Percentiles rank a stretch among this genome's conserved stretches.
These are phyloP conservation scores for Dendrocalamus latiflorus DNA, from an alignment of 202 grass and related monocot genomes.

Conservation along the genomic window DNA sequence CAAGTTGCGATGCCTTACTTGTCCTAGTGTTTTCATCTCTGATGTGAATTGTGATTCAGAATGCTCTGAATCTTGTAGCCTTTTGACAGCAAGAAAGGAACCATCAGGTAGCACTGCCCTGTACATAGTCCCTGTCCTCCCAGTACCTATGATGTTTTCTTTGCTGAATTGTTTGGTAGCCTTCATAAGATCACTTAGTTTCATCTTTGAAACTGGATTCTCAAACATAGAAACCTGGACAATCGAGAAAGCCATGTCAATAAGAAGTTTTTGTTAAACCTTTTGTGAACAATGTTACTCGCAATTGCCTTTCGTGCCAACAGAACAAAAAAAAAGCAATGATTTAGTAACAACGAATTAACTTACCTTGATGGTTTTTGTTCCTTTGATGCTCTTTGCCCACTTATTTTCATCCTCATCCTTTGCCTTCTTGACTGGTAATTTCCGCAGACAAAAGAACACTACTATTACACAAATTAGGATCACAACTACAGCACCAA, in stretches of 20 bases:
- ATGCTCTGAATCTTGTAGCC: conserved; percentile 79
- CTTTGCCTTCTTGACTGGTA: conserved; percentile 64
- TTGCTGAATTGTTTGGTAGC: conserved; percentile 76
- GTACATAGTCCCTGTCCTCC: conserved; percentile 86
- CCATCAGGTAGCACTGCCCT: conserved; percentile 72
- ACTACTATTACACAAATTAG: conserved; percentile 41
- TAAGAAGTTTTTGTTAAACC: neutral
- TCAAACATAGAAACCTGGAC: conserved; percentile 82
- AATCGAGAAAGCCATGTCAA: conserved; percentile 13
- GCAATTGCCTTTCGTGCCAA: neutral
- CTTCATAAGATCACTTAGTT: conserved; percentile 88
- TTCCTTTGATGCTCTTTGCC: too few species aligned
- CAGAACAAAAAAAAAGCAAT: neutral
- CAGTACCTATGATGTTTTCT: too few species aligned
- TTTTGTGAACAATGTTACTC: neutral
- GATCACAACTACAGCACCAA: conserved; percentile 46
- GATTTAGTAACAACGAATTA: neutral
- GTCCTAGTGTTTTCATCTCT: conserved; percentile 84
- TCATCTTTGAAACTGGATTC: conserved; percentile 92
- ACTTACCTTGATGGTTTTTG: conserved; percentile 63
- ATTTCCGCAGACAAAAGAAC: conserved; percentile 40
- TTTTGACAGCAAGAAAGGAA: conserved; percentile 78
- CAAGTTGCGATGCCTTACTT: conserved; percentile 74
- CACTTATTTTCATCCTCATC: conserved; percentile 68
- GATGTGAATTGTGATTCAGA: conserved; percentile 81